Percentiles rank a stretch among this genome's conserved stretches.
These are phyloP conservation scores for Colletotrichum sp. DNA, from an alignment of 2,329 filamentous ascomycete species.

Conservation along the genomic window DNA sequence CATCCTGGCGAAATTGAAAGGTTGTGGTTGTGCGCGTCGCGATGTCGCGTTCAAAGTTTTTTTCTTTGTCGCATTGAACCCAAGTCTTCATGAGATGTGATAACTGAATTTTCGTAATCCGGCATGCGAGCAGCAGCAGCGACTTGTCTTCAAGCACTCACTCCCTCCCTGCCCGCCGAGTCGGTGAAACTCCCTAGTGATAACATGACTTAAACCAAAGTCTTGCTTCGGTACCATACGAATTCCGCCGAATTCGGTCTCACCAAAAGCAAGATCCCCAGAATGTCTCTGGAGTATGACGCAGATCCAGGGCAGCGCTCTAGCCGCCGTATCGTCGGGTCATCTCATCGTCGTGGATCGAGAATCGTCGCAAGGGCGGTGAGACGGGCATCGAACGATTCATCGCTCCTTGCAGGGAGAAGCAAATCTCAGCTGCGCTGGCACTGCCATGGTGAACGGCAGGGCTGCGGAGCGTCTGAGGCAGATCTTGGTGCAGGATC, in stretches of 20 bases:
- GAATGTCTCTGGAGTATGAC: not conserved
- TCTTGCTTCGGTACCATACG: not conserved
- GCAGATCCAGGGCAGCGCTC: not conserved
- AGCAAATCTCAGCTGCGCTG: not conserved
- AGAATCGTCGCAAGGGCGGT: not conserved
- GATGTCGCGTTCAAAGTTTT: not conserved
- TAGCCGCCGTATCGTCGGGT: not conserved
- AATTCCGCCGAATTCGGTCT: not conserved
- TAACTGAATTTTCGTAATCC: not conserved
- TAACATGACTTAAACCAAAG: not conserved
- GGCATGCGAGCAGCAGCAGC: not conserved
- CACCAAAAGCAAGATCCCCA: not conserved
- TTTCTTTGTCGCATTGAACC: not conserved
- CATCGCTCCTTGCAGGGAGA: not conserved
- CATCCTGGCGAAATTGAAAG: not conserved
- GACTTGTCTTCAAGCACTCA: not conserved
- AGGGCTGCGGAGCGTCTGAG: not conserved
- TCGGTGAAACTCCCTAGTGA: not conserved
- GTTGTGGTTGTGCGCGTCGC: not conserved
- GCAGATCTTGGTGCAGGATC: constrained; percentile 18
- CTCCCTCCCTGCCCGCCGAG: not conserved
- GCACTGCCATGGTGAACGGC: not conserved
- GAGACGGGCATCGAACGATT: not conserved
- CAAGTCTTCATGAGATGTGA: not conserved
- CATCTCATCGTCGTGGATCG: not conserved